phyloP scores from a whole-genome alignment of 306 rosid genomes.

The Heteromeles arbutifolia region DNA sequence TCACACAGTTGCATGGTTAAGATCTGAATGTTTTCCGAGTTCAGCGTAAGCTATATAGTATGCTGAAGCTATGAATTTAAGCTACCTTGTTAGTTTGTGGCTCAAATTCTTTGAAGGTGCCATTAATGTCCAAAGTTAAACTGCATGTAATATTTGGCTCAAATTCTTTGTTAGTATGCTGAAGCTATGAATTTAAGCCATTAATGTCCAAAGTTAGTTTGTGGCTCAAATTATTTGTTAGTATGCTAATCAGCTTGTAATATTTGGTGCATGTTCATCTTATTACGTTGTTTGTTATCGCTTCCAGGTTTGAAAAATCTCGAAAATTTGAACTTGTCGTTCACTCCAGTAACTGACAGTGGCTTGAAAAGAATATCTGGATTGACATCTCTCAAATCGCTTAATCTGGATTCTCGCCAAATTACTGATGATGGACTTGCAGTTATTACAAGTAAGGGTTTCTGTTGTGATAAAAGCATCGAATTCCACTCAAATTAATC shows the following conservation, averaged over 20 bases:
- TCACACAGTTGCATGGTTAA: too few species aligned
- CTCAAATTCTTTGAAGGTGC: not conserved
- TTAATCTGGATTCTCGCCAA: slow-evolving; percentile 74
- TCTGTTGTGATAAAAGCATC: not conserved
- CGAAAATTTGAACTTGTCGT: slow-evolving; percentile 67
- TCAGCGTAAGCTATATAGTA: not conserved
- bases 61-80: not conserved
- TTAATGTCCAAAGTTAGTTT: too few species aligned
- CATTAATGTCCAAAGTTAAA: not conserved
- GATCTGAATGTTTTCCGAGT: not conserved
- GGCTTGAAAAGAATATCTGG: slow-evolving; percentile 54
- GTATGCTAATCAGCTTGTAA: not conserved
- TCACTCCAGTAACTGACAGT: slow-evolving; percentile 49
- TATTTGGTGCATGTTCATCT: not conserved
- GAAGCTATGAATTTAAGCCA: too few species aligned
- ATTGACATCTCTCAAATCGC: slow-evolving; percentile 71
- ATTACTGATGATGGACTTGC: slow-evolving; percentile 64
- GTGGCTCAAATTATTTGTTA: too few species aligned
- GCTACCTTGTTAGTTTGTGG: not conserved
- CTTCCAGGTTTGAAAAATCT: slow-evolving; percentile 50
- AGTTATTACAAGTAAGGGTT: slow-evolving; percentile 43
- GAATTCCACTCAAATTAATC: not conserved
- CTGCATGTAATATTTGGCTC: too few species aligned
- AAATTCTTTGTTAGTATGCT: too few species aligned
- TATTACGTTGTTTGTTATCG: not conserved